These are phyloP conservation scores for Dactylella cylindrospora DNA, from an alignment of 2,329 filamentous ascomycete species.

Conservation along the genomic window DNA sequence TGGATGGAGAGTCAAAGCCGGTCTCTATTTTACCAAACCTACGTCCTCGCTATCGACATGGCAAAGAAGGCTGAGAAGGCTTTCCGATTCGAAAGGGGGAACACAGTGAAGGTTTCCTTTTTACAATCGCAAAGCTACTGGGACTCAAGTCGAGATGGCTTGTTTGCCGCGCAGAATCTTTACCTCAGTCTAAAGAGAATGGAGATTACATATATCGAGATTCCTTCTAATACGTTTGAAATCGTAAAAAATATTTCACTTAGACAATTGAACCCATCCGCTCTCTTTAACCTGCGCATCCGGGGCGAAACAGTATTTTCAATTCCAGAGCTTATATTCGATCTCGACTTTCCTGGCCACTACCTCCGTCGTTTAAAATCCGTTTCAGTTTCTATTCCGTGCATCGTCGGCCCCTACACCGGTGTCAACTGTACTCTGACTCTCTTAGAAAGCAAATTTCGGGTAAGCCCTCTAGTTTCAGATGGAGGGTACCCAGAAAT, in stretches of 20 bases:
- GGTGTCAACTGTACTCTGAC: slow-evolving; percentile 48
- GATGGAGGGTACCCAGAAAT: slow-evolving; percentile 8
- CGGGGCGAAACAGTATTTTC: slow-evolving; percentile 46
- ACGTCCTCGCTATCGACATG: slow-evolving; percentile 44
- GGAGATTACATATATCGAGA: slow-evolving; percentile 46
- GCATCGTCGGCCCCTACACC: slow-evolving; percentile 50
- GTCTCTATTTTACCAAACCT: not conserved
- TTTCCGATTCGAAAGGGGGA: slow-evolving; percentile 47
- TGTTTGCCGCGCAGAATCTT: slow-evolving; percentile 47
- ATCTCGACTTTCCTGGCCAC: slow-evolving; percentile 54
- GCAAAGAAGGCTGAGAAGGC: slow-evolving; percentile 49
- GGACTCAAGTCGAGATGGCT: slow-evolving; percentile 52
- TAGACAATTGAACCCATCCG: slow-evolving; percentile 45
- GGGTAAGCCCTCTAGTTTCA: not conserved
- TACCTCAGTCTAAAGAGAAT: slow-evolving; percentile 48
- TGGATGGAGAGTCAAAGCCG: slow-evolving; percentile 45
- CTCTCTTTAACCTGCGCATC: slow-evolving; percentile 48
- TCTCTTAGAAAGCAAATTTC: slow-evolving; percentile 33
- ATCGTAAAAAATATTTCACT: slow-evolving; percentile 51
- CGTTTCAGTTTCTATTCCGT: slow-evolving; percentile 51
- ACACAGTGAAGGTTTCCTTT: not conserved
- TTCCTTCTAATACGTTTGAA: slow-evolving; percentile 48
- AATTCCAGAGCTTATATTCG: slow-evolving; percentile 52
- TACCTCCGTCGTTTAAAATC: slow-evolving; percentile 52
- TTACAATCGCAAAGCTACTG: slow-evolving; percentile 44